Percentiles rank a stretch among this genome's conserved stretches.
Conservation (phyloP, 148 eudicot species). For the Linanthus parryae region DNA sequence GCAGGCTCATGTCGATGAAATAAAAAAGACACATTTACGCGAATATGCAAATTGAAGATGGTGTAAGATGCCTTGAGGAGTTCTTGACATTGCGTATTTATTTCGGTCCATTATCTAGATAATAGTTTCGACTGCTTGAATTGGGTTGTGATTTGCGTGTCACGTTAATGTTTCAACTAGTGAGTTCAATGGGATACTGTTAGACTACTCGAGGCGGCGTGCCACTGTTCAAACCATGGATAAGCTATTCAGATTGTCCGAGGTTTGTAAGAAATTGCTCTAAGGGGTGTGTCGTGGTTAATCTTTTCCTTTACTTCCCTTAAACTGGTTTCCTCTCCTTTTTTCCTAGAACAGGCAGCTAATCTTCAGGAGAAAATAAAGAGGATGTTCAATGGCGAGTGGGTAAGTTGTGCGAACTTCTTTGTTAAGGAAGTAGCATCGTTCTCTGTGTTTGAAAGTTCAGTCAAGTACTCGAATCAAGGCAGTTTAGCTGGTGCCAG, state of each 20-base stretch:
- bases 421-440: too few relatives aligned
- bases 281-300: too few relatives aligned
- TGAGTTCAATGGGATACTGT: slow-evolving; percentile 60
- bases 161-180: slow-evolving; percentile 23
- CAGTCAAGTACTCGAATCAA: too few relatives aligned
- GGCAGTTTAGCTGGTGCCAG: too few relatives aligned
- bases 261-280: too few relatives aligned
- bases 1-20: slow-evolving; percentile 71
- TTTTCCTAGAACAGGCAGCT: slow-evolving; percentile 59
- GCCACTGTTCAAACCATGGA: slow-evolving; percentile 57
- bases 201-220: slow-evolving; percentile 83
- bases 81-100: too few relatives aligned
- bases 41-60: slow-evolving; percentile 81
- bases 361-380: slow-evolving; percentile 63
- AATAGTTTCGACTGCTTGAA: too few relatives aligned
- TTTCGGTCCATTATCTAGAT: too few relatives aligned
- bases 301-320: too few relatives aligned
- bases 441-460: too few relatives aligned
- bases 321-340: too few relatives aligned
- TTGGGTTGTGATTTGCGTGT: not conserved
- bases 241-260: slow-evolving; percentile 69
- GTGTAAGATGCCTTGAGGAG: slow-evolving; percentile 73
- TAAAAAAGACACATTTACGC: slow-evolving; percentile 78
- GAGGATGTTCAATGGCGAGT: slow-evolving; percentile 68
- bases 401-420: too few relatives aligned